Base-by-base conservation (phyloP, 306 rosid genomes). In the Gastrolobium villosum region DNA sequence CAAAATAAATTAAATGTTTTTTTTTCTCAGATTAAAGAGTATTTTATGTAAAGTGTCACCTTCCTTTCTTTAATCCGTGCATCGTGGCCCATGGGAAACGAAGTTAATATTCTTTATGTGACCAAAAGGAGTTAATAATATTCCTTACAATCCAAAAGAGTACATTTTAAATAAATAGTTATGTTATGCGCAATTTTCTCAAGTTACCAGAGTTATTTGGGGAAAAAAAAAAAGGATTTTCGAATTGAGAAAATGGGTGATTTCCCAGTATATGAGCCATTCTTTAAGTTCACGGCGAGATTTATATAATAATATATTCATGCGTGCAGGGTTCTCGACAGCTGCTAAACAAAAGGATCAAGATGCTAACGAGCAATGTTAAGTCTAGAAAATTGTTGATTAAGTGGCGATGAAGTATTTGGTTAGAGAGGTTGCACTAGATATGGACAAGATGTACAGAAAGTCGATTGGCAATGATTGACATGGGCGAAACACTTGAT, bases 381-480 rank as follows among this genome's bases (percentile, higher is more conserved):
- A 35, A 14, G 66, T 59, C 60, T 34, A 52, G 55, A 70, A 82
- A 41, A 82, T 55, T 4, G n/a, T 44, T 36, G 64, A 46, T 65
- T 65, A 49, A 37, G 79, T 4, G 70, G 65, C 70, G 32, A 79
- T 30, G 30, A 26, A 30, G 10, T 52, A 30, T 15, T 37, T 28
- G 40, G 65, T 64, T 62, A 82, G 73, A 32, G n/a, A 36, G 37
- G 66, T 48, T 72, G 14, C 31, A 54, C 75, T 56, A 66, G 71
- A 78, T 78, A 83, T 64, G 65, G 76, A 74, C 88, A 84, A 70
- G 9, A 82, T 74, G 77, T 86, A 85, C 90, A 88, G 52, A 65
- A 88, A 77, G 62, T 34, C 32, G 67, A 66, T 49, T 35, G 69
- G 40, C 60, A 69, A 48, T 7, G 37, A 32, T 13, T 70, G 39